phyloP scores from a whole-genome alignment of 1,284 basidiomycete species.

The Cutaneotrichosporon arboriforme region DNA sequence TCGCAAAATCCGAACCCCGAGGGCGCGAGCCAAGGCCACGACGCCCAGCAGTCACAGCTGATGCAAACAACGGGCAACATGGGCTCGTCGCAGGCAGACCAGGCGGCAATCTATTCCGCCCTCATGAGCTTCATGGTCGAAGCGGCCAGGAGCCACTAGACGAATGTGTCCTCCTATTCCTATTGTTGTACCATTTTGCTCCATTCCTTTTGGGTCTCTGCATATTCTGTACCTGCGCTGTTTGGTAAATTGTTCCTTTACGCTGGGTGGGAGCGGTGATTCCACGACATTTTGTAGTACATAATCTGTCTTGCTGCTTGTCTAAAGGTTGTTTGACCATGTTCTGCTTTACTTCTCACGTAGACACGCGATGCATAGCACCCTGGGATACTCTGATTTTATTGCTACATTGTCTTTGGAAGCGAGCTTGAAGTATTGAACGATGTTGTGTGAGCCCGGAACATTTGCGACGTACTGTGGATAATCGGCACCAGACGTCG shows the following conservation, averaged over 20 bases:
- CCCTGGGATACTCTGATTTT: too few relatives aligned
- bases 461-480: too few relatives aligned
- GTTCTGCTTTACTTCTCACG: too few relatives aligned
- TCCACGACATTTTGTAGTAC: not conserved
- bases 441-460: too few relatives aligned
- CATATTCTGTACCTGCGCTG: too few relatives aligned
- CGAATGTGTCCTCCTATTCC: not conserved
- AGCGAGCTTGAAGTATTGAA: too few relatives aligned
- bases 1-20: not conserved
- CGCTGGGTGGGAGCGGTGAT: too few relatives aligned
- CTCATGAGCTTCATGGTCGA: constrained; percentile 29
- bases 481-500: too few relatives aligned
- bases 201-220: not conserved
- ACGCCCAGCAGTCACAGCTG: not conserved
- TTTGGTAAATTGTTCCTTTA: too few relatives aligned
- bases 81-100: constrained; percentile 6
- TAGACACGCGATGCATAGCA: too few relatives aligned
- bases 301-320: not conserved
- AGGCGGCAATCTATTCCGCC: constrained; percentile 22
- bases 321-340: too few relatives aligned
- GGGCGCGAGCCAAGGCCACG: not conserved
- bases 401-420: too few relatives aligned
- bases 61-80: not conserved
- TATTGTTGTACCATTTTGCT: not conserved
- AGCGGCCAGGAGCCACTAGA: constrained; percentile 15